A percentile compares a stretch with the other conserved stretches of the same genome.
Evolutionary conservation across 169 alveolate genomes (phyloP).

Genomic region (Eimeria necatrix): DNA sequence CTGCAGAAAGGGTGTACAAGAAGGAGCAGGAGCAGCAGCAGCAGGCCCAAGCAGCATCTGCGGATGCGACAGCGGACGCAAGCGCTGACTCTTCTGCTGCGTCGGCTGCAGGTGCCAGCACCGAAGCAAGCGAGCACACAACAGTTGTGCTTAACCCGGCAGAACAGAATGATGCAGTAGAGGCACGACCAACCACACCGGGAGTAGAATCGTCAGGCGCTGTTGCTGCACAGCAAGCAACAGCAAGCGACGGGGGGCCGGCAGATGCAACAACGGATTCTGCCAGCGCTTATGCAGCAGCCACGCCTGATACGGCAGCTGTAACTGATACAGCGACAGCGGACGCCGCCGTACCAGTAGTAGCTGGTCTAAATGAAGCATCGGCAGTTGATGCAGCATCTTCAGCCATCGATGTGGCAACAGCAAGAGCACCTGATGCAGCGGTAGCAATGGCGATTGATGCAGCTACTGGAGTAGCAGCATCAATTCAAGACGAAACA

Average conservation of each 20-base stretch:
- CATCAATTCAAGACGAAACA: not conserved
- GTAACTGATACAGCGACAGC: not conserved
- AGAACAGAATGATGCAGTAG: not conserved
- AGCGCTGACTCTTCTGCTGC: not conserved
- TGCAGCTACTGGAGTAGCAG: not conserved
- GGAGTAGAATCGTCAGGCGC: not conserved
- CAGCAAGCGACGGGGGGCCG: not conserved
- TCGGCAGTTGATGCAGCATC: conserved; percentile 8
- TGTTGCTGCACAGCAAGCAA: too few relatives aligned
- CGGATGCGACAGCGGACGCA: not conserved
- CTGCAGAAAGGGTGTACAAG: conserved; percentile 51
- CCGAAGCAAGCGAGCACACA: not conserved
- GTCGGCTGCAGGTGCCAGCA: conserved; percentile 11
- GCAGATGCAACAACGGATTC: not conserved
- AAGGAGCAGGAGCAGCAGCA: conserved; percentile 36
- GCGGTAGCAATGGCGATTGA: not conserved
- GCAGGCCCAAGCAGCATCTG: not conserved
- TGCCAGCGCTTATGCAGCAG: not conserved
- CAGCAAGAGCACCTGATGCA: not conserved
- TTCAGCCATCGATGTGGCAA: not conserved
- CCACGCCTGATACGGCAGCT: not conserved
- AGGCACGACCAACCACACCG: conserved; percentile 2
- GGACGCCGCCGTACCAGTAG: not conserved
- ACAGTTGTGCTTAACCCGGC: not conserved
- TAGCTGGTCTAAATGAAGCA: not conserved